Evolutionary conservation across 2,329 filamentous ascomycete species (phyloP).

Genomic region (Thielaviopsis populi): DNA sequence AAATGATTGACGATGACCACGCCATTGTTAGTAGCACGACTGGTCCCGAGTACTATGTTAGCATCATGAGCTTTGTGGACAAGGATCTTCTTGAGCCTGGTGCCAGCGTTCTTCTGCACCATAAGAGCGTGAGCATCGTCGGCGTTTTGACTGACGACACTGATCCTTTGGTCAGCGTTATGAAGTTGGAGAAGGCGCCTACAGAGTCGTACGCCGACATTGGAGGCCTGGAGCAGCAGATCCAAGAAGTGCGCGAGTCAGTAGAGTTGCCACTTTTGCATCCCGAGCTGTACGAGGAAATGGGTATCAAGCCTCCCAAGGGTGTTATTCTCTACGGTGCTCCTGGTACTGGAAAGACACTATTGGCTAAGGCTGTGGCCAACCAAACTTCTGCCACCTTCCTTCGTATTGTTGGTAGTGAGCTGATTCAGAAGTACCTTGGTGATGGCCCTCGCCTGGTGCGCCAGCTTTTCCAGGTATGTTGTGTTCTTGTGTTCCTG

Average conservation of each 20-base stretch:
- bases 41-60: conserved; percentile 96
- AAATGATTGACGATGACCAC: conserved; percentile 98
- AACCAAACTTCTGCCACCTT: conserved; percentile 99
- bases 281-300: conserved; percentile 96
- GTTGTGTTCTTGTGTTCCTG: conserved; percentile 19
- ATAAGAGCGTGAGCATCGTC: conserved; percentile 96
- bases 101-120: conserved; percentile 85
- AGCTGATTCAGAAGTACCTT: conserved; percentile 96
- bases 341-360: conserved; percentile 90
- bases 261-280: conserved; percentile 90
- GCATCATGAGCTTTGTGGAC: conserved; percentile 99
- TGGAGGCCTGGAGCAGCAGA: conserved; percentile 85
- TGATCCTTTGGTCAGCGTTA: conserved; percentile 89
- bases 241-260: conserved; percentile 94
- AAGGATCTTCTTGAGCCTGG: conserved; percentile 96
- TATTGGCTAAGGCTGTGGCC: conserved; percentile 90
- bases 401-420: conserved; percentile 88
- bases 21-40: conserved; percentile 96
- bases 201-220: conserved; percentile 98
- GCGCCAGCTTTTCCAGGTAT: conserved; percentile 80
- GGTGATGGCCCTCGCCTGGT: conserved; percentile 91
- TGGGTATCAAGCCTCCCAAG: conserved; percentile 99
- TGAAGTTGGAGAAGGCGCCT: conserved; percentile 98
- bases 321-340: conserved; percentile 97
- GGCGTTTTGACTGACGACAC: conserved; percentile 93